phyloP scores from a whole-genome alignment of 2,329 filamentous ascomycete species.

The Fusarium robinianum region DNA sequence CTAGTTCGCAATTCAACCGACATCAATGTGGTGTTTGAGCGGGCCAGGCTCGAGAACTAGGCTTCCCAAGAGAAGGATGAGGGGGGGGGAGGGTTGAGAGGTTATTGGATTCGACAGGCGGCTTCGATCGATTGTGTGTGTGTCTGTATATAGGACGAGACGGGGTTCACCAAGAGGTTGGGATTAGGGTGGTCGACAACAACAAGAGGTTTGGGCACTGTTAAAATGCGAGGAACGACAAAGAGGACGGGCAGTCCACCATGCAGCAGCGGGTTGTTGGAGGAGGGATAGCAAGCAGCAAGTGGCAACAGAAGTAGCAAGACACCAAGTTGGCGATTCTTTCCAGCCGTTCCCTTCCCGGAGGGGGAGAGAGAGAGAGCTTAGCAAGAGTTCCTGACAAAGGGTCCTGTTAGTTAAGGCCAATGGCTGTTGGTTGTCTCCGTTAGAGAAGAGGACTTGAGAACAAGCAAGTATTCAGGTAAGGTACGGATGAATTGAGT shows the following conservation, averaged over 20 bases:
- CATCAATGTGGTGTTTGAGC: conserved; percentile 56
- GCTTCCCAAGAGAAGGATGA: conserved; percentile 10
- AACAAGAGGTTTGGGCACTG: too few species aligned
- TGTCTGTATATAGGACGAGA: too few species aligned
- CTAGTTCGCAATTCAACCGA: conserved; percentile 62
- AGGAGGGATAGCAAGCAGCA: conserved; percentile 31
- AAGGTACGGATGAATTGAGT: too few species aligned
- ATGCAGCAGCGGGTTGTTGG: conserved; percentile 7
- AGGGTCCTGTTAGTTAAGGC: conserved; percentile 30
- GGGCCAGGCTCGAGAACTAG: conserved; percentile 33
- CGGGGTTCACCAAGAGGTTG: too few species aligned
- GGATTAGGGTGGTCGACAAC: too few species aligned
- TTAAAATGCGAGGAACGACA: conserved; percentile 8
- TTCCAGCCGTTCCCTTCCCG: conserved; percentile 28
- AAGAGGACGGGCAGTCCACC: conserved; percentile 12
- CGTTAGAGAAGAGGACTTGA: conserved; percentile 9
- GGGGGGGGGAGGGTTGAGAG: conserved; percentile 7
- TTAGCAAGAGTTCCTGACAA: conserved; percentile 33
- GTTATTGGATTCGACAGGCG: conserved; percentile 4
- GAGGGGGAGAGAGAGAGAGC: conserved; percentile 19
- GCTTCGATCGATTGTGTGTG: too few species aligned
- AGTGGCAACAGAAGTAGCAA: conserved; percentile 31
- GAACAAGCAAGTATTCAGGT: conserved; percentile 17
- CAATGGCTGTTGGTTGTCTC: conserved; percentile 26
- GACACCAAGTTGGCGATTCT: conserved; percentile 34